Base-by-base conservation (phyloP, 225 moss, liverwort and hornwort species). In the Sphagnum contortum region DNA sequence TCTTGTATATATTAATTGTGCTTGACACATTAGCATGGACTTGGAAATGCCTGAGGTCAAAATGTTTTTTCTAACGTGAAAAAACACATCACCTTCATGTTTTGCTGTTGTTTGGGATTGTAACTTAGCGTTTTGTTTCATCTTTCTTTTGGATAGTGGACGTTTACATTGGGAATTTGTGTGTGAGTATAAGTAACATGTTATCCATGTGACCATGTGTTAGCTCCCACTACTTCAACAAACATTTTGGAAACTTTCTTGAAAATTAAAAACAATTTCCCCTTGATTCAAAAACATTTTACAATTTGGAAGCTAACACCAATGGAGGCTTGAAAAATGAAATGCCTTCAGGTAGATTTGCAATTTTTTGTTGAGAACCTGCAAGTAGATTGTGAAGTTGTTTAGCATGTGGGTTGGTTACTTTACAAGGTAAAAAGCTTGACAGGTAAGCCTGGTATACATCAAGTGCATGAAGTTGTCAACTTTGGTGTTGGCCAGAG, bases 401-500 rank as follows among this genome's bases (percentile, higher is more conserved):
- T 93, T 67, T 98, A 93, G 98, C 85, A 75, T 75, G 75, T 78
- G 76, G 93, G 93, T 60, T 84, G 91, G 71, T 93, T 88, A 70
- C 86, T 93, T 55, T 93, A 93, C 81, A 93, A 98, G 70, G 78
- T 89, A 63, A 80, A 82, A 73, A 98, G 92, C 72, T 88, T 98
- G 9, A 98, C 89, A 12, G 89, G 91, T 51, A 98, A 81, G 69
- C 82, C 92, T 9, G 93, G 92, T 83, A 82, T 85, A 70, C 87
- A 98, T 70, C 91, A 85, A 71, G 87, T 98, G 66, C 96, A 98
- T 76, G 81, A 86, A 66, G 77, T 85, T 55, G 61, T 57, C 52
- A 65, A 61, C 60, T 52, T 68, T 59, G 50, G 14, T 52, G 52
- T 52, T 52, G 52, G 0, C 52, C 70, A 68, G 65, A 74, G 64